Evolutionary conservation across 306 rosid genomes (phyloP).

Genomic region (Prinsepia uniflora): DNA sequence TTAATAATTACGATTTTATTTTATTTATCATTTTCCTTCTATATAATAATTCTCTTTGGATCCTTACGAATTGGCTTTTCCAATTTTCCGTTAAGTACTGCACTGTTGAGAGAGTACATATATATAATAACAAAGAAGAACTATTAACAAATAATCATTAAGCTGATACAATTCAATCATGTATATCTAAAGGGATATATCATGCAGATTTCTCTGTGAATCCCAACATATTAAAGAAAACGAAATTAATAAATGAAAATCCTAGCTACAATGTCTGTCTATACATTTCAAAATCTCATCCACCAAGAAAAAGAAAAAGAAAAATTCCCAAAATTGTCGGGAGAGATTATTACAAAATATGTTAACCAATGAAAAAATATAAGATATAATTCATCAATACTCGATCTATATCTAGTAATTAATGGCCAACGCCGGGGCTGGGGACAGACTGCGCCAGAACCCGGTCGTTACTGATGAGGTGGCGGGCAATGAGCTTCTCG

Average conservation of each 20-base stretch:
- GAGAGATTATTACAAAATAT: background rate
- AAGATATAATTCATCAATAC: too few relatives aligned
- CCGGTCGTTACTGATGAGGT: conserved; percentile 45
- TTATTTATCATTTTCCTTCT: too few relatives aligned
- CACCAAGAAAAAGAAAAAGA: too few relatives aligned
- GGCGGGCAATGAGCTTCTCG: conserved; percentile 64
- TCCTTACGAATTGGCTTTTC: too few relatives aligned
- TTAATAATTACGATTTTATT: too few relatives aligned
- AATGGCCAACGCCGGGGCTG: conserved; percentile 86
- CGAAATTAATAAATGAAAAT: background rate
- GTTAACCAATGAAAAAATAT: conserved; percentile 16
- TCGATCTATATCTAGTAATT: background rate
- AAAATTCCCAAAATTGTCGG: conserved; percentile 18
- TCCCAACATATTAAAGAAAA: conserved; percentile 16
- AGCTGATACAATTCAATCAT: too few relatives aligned
- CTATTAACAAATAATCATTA: background rate
- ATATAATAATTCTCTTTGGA: too few relatives aligned
- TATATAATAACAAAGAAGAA: background rate
- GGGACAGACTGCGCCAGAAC: conserved; percentile 57
- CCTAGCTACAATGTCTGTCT: conserved; percentile 14
- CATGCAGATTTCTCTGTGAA: conserved; percentile 2
- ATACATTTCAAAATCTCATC: conserved; percentile 20
- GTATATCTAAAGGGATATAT: too few relatives aligned
- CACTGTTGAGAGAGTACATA: too few relatives aligned
- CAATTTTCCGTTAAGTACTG: too few relatives aligned